These are phyloP conservation scores for Ogataea saltuana DNA, from an alignment of 805 yeast species.

Conservation along the genomic window DNA sequence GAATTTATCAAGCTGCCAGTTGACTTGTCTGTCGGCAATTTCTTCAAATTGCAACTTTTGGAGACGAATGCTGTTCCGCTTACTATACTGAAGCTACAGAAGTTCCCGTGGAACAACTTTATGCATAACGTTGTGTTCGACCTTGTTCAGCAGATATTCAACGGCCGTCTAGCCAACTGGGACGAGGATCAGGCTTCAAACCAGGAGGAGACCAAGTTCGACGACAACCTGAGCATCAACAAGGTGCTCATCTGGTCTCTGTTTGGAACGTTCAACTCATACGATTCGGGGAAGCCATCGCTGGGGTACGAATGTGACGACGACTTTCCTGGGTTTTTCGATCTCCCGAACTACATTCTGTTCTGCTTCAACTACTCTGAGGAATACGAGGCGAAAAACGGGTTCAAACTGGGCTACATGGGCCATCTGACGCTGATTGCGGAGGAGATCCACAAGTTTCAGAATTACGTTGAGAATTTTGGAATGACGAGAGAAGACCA, in stretches of 20 bases:
- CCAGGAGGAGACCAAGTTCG: slow-evolving; percentile 36
- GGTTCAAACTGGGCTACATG: slow-evolving; percentile 58
- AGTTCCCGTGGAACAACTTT: slow-evolving; percentile 95
- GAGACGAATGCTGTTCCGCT: slow-evolving; percentile 67
- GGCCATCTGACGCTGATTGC: slow-evolving; percentile 59
- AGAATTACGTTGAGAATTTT: slow-evolving; percentile 36
- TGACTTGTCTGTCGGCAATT: slow-evolving; percentile 66
- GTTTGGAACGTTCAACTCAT: slow-evolving; percentile 34
- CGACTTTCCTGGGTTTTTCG: slow-evolving; percentile 35
- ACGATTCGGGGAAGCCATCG: slow-evolving; percentile 13
- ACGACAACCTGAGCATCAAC: slow-evolving; percentile 36
- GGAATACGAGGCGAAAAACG: slow-evolving; percentile 34
- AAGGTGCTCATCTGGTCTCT: slow-evolving; percentile 38
- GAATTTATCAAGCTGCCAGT: slow-evolving; percentile 30
- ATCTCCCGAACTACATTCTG: slow-evolving; percentile 33
- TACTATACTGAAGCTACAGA: slow-evolving; percentile 67
- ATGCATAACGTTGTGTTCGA: slow-evolving; percentile 97
- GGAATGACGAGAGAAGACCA: slow-evolving; percentile 37
- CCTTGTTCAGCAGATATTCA: slow-evolving; percentile 88
- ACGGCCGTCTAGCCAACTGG: slow-evolving; percentile 54
- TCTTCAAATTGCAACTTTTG: slow-evolving; percentile 72
- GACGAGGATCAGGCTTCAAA: slow-evolving; percentile 38
- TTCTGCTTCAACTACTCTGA: slow-evolving; percentile 33
- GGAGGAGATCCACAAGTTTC: slow-evolving; percentile 59
- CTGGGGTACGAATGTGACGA: slow-evolving; percentile 17